Evolutionary conservation across 495 filamentous ascomycete species (phyloP).

Genomic region (Venustampulla echinocandica): DNA sequence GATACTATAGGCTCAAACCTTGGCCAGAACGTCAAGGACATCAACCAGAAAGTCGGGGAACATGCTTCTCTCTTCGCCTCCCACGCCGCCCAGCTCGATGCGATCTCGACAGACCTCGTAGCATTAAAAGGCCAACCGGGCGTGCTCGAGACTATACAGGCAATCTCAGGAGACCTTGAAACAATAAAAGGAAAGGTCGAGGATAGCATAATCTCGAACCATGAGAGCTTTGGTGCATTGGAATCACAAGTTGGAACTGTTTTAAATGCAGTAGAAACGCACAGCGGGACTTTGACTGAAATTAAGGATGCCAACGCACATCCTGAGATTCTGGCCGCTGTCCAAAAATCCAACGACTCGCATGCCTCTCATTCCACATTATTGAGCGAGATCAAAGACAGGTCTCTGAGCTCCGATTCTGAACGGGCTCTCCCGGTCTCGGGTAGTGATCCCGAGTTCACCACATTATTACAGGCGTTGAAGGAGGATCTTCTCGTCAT

Average conservation of each 20-base stretch:
- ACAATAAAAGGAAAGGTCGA: conserved; percentile 11
- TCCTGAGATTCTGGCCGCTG: conserved; percentile 11
- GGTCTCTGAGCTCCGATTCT: not conserved
- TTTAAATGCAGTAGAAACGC: conserved; percentile 9
- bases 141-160: conserved; percentile 1
- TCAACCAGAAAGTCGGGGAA: conserved; percentile 5
- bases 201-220: conserved; percentile 10
- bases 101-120: conserved; percentile 13
- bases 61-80: conserved; percentile 10
- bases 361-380: conserved; percentile 13
- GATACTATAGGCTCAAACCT: conserved; percentile 12
- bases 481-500: conserved; percentile 13
- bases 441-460: not conserved
- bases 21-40: conserved; percentile 9
- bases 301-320: conserved; percentile 9
- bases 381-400: conserved; percentile 18
- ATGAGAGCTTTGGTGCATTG: conserved; percentile 7
- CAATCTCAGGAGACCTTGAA: conserved; percentile 10
- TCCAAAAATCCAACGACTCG: conserved; percentile 15
- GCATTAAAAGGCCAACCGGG: conserved; percentile 14
- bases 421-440: not conserved
- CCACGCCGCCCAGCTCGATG: conserved; percentile 17
- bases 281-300: conserved; percentile 9
- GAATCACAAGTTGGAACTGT: conserved; percentile 12
- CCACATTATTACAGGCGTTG: conserved; percentile 7